Evolutionary conservation across 345 rosid genomes (phyloP).

Genomic region (Raphanus raphanistrum): DNA sequence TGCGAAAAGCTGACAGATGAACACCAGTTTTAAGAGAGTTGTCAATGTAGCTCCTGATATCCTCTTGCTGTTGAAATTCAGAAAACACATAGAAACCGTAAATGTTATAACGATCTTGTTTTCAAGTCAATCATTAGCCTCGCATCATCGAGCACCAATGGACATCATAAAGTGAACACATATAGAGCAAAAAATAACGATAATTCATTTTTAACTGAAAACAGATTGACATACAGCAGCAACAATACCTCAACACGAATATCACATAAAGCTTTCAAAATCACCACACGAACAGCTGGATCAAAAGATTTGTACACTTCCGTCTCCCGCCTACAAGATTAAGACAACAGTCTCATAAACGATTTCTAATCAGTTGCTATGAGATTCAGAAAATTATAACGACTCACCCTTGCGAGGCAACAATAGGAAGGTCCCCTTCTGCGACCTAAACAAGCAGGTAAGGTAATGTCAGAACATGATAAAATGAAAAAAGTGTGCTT

Average conservation of each 20-base stretch:
- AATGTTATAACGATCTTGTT: not conserved
- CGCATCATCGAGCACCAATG: conserved; percentile 62
- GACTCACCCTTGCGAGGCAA: conserved; percentile 96
- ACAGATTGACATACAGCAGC: not conserved
- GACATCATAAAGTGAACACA: not conserved
- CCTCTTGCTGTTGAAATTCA: conserved; percentile 83
- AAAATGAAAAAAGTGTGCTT: conserved; percentile 14
- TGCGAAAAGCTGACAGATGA: conserved; percentile 80
- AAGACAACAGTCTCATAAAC: conserved; percentile 37
- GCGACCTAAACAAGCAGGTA: conserved; percentile 66
- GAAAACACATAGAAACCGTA: conserved; percentile 14
- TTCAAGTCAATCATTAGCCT: conserved; percentile 23
- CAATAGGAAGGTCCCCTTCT: conserved; percentile 94
- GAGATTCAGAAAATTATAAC: conserved; percentile 26
- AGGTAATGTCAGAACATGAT: conserved; percentile 36
- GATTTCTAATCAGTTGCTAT: not conserved
- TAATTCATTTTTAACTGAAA: conserved; percentile 8
- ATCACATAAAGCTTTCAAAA: conserved; percentile 94
- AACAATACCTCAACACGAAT: conserved; percentile 92
- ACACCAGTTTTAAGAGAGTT: conserved; percentile 81
- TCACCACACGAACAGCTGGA: conserved; percentile 92
- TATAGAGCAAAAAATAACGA: conserved; percentile 6
- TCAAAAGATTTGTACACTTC: conserved; percentile 84
- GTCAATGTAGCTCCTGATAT: conserved; percentile 86
- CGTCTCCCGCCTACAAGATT: conserved; percentile 64